These are phyloP conservation scores for Xylariaceae sp. DNA, from an alignment of 2,329 filamentous ascomycete species.

Conservation along the genomic window DNA sequence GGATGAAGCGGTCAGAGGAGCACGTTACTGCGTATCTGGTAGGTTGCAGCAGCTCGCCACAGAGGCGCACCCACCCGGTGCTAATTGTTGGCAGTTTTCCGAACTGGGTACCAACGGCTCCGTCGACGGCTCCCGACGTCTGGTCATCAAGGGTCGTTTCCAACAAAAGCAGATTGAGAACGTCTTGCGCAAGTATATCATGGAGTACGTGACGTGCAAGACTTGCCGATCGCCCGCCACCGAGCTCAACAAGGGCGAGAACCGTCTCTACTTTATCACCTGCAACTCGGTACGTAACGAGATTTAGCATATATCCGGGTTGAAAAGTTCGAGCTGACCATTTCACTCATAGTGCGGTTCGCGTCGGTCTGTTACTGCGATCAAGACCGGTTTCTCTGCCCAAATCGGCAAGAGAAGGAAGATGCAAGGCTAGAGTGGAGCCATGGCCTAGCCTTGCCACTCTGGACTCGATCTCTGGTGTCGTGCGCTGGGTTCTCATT, in stretches of 20 bases:
- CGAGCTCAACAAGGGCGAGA: constrained; percentile 97
- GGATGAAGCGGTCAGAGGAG: constrained; percentile 98
- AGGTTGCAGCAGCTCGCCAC: not conserved
- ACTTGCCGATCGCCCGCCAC: constrained; percentile 93
- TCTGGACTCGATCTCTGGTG: no score
- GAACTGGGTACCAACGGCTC: constrained; percentile 96
- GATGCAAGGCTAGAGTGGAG: no score
- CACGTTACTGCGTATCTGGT: constrained; percentile 87
- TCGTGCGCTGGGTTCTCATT: no score
- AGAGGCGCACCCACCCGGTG: not conserved
- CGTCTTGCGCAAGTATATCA: constrained; percentile 59
- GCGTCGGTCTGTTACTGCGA: constrained; percentile 84
- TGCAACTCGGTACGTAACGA: no score
- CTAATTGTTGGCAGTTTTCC: constrained; percentile 51
- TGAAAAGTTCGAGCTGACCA: not conserved
- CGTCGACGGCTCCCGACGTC: constrained; percentile 82
- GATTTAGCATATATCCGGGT: constrained; percentile 6
- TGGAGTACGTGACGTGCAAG: constrained; percentile 98
- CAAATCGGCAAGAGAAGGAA: constrained; percentile 98
- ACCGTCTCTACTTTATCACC: constrained; percentile 97
- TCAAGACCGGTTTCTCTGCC: constrained; percentile 99
- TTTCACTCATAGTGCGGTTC: constrained; percentile 53
- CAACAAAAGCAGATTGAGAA: constrained; percentile 99
- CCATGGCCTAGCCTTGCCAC: no score
- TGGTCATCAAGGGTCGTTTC: constrained; percentile 99